Evolutionary conservation across 345 rosid species (phyloP), one percentile per base, ranked within the genome.

Genomic region (Geranium rotundifolium): DNA sequence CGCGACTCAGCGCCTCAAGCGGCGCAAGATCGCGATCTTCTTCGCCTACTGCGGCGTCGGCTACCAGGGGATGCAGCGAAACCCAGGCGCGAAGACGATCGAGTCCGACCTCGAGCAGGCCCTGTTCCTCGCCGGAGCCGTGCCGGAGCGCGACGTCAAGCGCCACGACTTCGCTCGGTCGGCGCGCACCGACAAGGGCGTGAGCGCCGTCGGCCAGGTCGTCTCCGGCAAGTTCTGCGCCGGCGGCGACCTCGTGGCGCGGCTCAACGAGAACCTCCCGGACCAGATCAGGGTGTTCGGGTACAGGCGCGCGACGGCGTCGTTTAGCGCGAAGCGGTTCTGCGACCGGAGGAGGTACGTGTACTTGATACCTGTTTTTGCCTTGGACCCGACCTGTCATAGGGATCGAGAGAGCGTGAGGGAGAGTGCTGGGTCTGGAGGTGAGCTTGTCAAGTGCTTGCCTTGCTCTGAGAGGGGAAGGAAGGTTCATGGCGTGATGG

Each of bases 11-110:
- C 86, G 80, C 63, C 87, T 83, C 80, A 86, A 85, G 63, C 96
- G 90, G 67, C 91, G 99, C 20, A 93, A 93, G 70, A 75, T 93
- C 60, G 97, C 99, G 1, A 90, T 93, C 15, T 80, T 85, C 78
- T 87, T 93, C 52, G 90, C 99, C 0, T 93, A 88, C 68, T 90
- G 99, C 57, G 96, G 99, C 23, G 99, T 86, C 7, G 99, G 97
- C 5, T 93, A 93, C 64, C 99, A 93, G 49, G 99, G 96, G n/a
- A 93, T 93, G 97, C 97, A 90, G 63, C 90, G 88, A 65, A 93
- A 90, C 59, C 99, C 97, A 1, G 95, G 96, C 59, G 99, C 99
- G 52, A 86, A 83, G 69, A 93, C 99, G 73, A 93, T 90, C 29
- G 97, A 93, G 78, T 95, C 92, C 54, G 99, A 93, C 68, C 91